Percentiles rank a stretch among this genome's conserved stretches.
Conservation (phyloP, 2,329 filamentous ascomycete genomes). For the Lachnellula hyalina region DNA sequence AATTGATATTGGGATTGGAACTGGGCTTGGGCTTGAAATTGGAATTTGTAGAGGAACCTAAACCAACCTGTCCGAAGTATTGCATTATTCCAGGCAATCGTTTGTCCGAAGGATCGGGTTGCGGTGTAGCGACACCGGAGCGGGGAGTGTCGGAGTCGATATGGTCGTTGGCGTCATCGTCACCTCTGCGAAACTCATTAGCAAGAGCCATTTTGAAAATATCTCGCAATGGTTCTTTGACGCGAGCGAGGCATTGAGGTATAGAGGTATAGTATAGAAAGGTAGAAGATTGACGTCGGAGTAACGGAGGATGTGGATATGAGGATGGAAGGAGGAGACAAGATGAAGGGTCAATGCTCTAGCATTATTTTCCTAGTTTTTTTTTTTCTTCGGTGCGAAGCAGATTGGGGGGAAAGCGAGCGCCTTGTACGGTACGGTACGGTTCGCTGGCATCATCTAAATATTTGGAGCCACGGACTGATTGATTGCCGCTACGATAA, state of each 20-base stretch:
- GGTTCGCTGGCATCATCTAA: too few species aligned
- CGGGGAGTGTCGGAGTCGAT: constrained; percentile 82
- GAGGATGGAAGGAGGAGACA: constrained; percentile 6
- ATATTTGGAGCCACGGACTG: constrained; percentile 6
- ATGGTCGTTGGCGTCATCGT: constrained; percentile 70
- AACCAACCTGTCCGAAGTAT: constrained; percentile 99
- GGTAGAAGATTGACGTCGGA: constrained; percentile 1
- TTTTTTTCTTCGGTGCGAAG: constrained; percentile 9
- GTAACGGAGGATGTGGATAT: constrained; percentile 1
- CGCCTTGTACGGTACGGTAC: constrained; percentile 8
- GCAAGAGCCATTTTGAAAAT: constrained; percentile 21
- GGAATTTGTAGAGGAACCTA: constrained; percentile 55
- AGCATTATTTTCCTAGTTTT: constrained; percentile 7
- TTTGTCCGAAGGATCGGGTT: constrained; percentile 91
- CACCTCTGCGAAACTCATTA: constrained; percentile 32
- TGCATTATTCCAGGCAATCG: constrained; percentile 89
- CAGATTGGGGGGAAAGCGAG: neutral
- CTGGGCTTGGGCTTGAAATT: neutral
- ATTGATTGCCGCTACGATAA: constrained; percentile 27
- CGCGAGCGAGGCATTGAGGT: constrained; percentile 3
- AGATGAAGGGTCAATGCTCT: constrained; percentile 10
- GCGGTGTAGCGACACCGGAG: constrained; percentile 86
- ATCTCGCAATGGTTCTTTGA: neutral
- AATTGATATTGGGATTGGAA: neutral
- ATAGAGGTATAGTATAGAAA: neutral